Evolutionary conservation across 768 basidiomycete species (phyloP).

Genomic region (Clavaria fumosa): DNA sequence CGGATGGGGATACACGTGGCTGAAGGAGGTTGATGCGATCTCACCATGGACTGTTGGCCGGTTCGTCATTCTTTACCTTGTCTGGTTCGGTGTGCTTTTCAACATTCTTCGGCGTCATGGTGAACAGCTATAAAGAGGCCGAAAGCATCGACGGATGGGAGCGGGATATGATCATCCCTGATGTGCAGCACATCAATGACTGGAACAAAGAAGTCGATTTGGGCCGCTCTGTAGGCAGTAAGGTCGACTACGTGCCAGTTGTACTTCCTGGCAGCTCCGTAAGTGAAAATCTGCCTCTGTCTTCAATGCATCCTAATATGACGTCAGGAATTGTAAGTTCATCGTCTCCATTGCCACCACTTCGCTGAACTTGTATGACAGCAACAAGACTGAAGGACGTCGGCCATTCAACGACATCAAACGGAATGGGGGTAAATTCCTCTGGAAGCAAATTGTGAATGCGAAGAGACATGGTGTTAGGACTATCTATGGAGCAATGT

Average conservation of each 20-base stretch:
- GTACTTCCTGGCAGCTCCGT: conserved; percentile 74
- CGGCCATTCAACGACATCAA: conserved; percentile 62
- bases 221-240: conserved; percentile 20
- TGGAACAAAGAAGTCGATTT: conserved; percentile 29
- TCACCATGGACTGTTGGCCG: conserved; percentile 77
- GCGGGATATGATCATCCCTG: conserved; percentile 44
- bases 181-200: conserved; percentile 41
- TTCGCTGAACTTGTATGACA: no score
- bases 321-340: no score
- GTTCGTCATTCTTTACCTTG: no score
- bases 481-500: conserved; percentile 72
- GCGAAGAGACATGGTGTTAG: conserved; percentile 44
- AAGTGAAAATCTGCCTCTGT: conserved; percentile 18
- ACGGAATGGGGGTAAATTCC: conserved; percentile 57
- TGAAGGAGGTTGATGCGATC: conserved; percentile 66
- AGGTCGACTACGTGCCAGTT: conserved; percentile 72
- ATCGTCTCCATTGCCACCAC: no score
- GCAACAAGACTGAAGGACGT: conserved; percentile 54
- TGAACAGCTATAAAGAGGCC: conserved; percentile 40
- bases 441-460: conserved; percentile 69
- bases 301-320: no score
- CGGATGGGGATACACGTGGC: conserved; percentile 51
- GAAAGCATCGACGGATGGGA: conserved; percentile 34
- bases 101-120: no score
- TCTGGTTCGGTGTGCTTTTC: no score